Evolutionary conservation across 495 filamentous ascomycete species (phyloP), one percentile per base, ranked within the genome.

Genomic region (Parmelia sp.): DNA sequence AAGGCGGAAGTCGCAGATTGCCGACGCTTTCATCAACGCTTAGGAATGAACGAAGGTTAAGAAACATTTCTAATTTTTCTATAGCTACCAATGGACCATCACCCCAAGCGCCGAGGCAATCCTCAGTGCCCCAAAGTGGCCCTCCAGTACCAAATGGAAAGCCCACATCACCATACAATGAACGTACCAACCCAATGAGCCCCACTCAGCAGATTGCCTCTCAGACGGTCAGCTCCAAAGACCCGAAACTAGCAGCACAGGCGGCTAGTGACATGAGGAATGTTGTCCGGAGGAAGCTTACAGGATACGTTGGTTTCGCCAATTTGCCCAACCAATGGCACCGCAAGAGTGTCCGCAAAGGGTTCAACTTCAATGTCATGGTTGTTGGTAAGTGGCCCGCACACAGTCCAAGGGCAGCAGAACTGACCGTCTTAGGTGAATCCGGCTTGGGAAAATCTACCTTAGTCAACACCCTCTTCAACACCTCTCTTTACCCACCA

Each of bases 311-410:
- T 71, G 94, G 94, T 62, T 98, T 98, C 75, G 94, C 94, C 74
- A 98, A 98, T 75, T 80, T 98, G 77, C 94, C 94, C 53, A 98
- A 98, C 79, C 94, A 98, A 79, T 98, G 95, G 95, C 94, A 98
- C 82, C 92, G 94, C 77, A 98, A 98, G 88, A 96, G 92, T 84
- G 95, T 98, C 71, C 89, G 94, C 73, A 98, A 98, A 78, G 94
- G 94, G 65, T 98, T 98, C 86, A 98, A 97, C 84, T 98, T 98
- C 84, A 98, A 98, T 74, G 94, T 97, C 65, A 98, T 98, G 94
- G 94, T 98, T 77, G 94, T 98, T 77, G 94, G 94, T 98, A 82
- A 71, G 81, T 79, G 47, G 4, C 35, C 21, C 39, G 12, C 33
- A 42, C 60, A 40, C 65, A 82, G 83, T 49, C 61, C 62, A 35